Base-by-base conservation (phyloP, 2,329 filamentous ascomycete genomes). In the Beauveria varroae region DNA sequence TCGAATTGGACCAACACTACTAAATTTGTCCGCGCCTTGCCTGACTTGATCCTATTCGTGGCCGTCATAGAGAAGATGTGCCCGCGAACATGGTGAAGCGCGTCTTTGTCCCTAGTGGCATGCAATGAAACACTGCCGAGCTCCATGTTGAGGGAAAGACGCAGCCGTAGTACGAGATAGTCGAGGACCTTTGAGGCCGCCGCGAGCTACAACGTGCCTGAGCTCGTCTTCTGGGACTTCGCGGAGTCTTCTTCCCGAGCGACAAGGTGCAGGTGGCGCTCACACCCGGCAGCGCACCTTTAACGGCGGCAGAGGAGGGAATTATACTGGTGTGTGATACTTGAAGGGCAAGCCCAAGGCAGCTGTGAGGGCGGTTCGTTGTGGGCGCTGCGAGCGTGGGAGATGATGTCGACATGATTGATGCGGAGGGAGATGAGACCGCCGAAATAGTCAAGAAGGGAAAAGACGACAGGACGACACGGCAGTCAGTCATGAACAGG, bases 201-300 rank as follows among this genome's bases (percentile, higher is more conserved):
- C 0, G 77, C 78, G 3, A 83, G 83, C 0, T 86, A 86, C 65
- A 78, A 83, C 61, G 74, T 86, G 71, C 84, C 84, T 0, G 76
- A 82, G 68, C 70, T 86, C n/a, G 73, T 86, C 3, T 86, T 84
- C 68, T 86, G 83, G 83, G 84, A 85, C 65, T 72, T 86, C 10
- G 30, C 10, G 1, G 10, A 12, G 10, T 3, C 30, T 10, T 34
- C 30, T 10, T 1, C 10, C 30, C 10, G 3, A 44, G 43, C n/a
- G 43, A 14, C 12, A 18, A 44, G 41, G 16, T 43, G 41, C 16
- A 43, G 41, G 10, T 6, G 7, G 41, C 40, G 16, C 18, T 16
- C 40, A 8, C 3, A 7, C 41, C 41, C 5, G n/a, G n/a, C 16
- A n/a, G 41, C 7, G 41, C 83, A 71, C 81, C 81, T 1, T 77